These are phyloP conservation scores for Fagopyrum homotropicum DNA, from an alignment of 148 eudicot species.

Conservation along the genomic window DNA sequence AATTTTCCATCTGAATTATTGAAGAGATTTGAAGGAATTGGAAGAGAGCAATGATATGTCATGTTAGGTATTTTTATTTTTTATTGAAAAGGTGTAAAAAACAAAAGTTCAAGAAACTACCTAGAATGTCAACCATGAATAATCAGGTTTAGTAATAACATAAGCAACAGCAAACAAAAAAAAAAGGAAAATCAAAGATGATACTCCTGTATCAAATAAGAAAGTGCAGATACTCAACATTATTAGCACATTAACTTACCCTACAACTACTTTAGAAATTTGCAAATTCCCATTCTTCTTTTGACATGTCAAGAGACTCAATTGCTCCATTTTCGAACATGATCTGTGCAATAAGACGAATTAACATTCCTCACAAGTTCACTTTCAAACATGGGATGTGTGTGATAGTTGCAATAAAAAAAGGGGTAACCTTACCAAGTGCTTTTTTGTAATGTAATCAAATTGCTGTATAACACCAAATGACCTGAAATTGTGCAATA, in stretches of 20 bases:
- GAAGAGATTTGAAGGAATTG: neutral
- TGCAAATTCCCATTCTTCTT: conserved; percentile 86
- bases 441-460: conserved; percentile 53
- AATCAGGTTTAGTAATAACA: neutral
- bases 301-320: conserved; percentile 73
- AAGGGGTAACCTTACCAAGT: conserved; percentile 47
- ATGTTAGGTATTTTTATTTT: neutral
- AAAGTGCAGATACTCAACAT: neutral
- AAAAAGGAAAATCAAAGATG: neutral
- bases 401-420: neutral
- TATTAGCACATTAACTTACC: neutral
- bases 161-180: neutral
- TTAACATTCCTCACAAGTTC: neutral
- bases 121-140: neutral
- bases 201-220: neutral
- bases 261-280: conserved; percentile 27
- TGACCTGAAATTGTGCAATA: conserved; percentile 36
- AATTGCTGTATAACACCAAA: conserved; percentile 74
- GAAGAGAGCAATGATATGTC: neutral
- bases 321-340: conserved; percentile 76
- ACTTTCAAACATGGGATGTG: neutral
- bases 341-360: conserved; percentile 37
- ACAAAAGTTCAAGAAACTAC: neutral
- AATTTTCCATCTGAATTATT: neutral
- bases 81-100: neutral